Conservation (phyloP, 2,329 filamentous ascomycete species). For the Monosporascus sp. region DNA sequence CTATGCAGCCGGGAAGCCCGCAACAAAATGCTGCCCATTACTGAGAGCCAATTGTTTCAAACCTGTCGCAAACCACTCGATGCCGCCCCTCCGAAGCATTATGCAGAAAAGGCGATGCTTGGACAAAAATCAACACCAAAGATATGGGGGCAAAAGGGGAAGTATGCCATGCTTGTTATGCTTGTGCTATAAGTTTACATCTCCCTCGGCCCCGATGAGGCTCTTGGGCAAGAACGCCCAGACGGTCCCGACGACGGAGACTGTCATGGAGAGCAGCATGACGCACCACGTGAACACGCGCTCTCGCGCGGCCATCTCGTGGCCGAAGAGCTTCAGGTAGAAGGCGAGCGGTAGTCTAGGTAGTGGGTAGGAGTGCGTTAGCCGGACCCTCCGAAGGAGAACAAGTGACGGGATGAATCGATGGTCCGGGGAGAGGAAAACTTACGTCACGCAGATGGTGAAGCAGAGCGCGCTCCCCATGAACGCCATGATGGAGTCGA, state of each 20-base stretch:
- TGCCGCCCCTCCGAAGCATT: too few relatives aligned
- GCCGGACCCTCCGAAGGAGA: background rate
- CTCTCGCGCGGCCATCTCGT: slow-evolving; percentile 61
- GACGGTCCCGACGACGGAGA: slow-evolving; percentile 74
- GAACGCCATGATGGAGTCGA: slow-evolving; percentile 87
- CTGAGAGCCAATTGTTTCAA: too few relatives aligned
- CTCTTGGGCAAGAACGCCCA: slow-evolving; percentile 85
- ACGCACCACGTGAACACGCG: slow-evolving; percentile 62
- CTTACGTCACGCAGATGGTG: slow-evolving; percentile 79
- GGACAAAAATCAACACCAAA: too few relatives aligned
- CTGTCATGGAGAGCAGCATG: slow-evolving; percentile 60
- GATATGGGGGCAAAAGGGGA: background rate
- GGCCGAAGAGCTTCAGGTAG: slow-evolving; percentile 82
- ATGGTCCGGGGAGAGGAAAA: slow-evolving; percentile 6
- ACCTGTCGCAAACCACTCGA: too few relatives aligned
- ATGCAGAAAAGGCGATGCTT: too few relatives aligned
- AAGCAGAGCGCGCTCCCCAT: slow-evolving; percentile 89
- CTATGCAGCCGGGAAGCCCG: too few relatives aligned
- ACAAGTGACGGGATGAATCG: background rate
- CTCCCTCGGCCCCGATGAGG: slow-evolving; percentile 49
- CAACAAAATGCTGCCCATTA: too few relatives aligned
- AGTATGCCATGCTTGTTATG: too few relatives aligned
- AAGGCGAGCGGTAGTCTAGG: slow-evolving; percentile 72
- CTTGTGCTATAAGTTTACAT: background rate
- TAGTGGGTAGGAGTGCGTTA: background rate